Conservation (phyloP, 805 yeast genomes). For the Schizosaccharomyces pombe region DNA sequence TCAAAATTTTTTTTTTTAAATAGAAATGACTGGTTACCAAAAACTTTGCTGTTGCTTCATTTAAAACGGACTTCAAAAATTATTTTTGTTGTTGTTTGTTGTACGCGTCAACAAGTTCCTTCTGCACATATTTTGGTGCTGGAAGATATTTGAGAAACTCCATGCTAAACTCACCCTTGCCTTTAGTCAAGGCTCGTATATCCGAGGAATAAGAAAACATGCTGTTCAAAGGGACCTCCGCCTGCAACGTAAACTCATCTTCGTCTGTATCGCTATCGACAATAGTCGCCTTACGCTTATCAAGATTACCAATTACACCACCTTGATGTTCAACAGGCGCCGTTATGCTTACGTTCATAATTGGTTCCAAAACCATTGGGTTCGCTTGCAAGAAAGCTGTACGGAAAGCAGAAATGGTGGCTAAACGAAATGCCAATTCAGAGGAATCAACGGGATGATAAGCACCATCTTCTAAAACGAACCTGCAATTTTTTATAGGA, state of each 20-base stretch:
- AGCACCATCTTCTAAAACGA: constrained; percentile 92
- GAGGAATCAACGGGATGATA: constrained; percentile 93
- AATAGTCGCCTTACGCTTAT: constrained; percentile 79
- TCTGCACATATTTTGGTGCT: constrained; percentile 73
- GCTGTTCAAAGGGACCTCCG: constrained; percentile 89
- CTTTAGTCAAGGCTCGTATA: constrained; percentile 90
- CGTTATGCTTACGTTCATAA: constrained; percentile 77
- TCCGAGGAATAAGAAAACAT: constrained; percentile 93
- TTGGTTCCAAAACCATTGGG: constrained; percentile 86
- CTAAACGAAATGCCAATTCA: constrained; percentile 83
- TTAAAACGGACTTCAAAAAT: no score
- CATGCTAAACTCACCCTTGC: constrained; percentile 92
- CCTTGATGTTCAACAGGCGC: constrained; percentile 97
- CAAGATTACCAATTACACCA: constrained; percentile 66
- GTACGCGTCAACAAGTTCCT: constrained; percentile 65
- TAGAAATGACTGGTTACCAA: not conserved
- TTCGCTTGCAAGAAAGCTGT: constrained; percentile 66
- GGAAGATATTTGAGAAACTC: constrained; percentile 87
- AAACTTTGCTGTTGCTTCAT: no score
- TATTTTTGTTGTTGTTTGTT: constrained; percentile 26
- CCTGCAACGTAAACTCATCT: constrained; percentile 79
- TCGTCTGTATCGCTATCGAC: constrained; percentile 81
- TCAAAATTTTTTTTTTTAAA: not conserved
- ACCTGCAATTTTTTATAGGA: constrained; percentile 71
- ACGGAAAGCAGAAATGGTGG: constrained; percentile 75